Evolutionary conservation across 2,329 filamentous ascomycete genomes (phyloP), one percentile per base, ranked within the genome.

Genomic region (Epichloe gansuensis): DNA sequence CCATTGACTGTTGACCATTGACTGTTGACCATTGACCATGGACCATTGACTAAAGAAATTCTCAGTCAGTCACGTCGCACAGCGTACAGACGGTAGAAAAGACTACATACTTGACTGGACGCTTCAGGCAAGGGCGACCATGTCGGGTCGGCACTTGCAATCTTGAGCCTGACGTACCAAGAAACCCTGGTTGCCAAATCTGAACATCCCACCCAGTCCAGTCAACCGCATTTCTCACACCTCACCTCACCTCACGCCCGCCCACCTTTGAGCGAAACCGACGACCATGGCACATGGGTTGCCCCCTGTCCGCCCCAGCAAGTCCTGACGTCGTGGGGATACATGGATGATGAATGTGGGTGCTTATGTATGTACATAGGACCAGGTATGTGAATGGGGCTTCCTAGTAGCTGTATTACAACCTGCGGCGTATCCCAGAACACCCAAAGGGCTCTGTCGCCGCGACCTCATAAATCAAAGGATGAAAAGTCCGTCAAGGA

Each of bases 301-400:
- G 17, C 4, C 7, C 35, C 52, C 43, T 31, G 31, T 37, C 39
- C 23, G 23, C 39, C 34, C 43, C 5, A 28, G 43, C 28, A 42
- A 11, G 52, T 50, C 21, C 43, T 53, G 52, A 46, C 41, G 43
- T 53, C 47, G 47, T 43, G 46, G 31, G 39, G 39, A 43, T 52
- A 39, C 35, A 50, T 48, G 47, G 37, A 44, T 25, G 38, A 39
- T 52, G 46, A n/a, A 52, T 52, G 48, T 17, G 41, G 31, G 15
- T 13, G 45, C 50, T 17, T 25, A n/a, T n/a, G n/a, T n/a, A n/a
- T n/a, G n/a, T n/a, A n/a, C n/a, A n/a, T n/a, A 25, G 37, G 34
- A 4, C 15, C 17, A 23, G 28, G 17, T 21, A 21, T 21, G 17
- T 21, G 17, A 21, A 21, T 21, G 1, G 17, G 17, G 17, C 17